Base-by-base conservation (phyloP, 2,329 filamentous ascomycete genomes). In the Alternaria ventricosa region DNA sequence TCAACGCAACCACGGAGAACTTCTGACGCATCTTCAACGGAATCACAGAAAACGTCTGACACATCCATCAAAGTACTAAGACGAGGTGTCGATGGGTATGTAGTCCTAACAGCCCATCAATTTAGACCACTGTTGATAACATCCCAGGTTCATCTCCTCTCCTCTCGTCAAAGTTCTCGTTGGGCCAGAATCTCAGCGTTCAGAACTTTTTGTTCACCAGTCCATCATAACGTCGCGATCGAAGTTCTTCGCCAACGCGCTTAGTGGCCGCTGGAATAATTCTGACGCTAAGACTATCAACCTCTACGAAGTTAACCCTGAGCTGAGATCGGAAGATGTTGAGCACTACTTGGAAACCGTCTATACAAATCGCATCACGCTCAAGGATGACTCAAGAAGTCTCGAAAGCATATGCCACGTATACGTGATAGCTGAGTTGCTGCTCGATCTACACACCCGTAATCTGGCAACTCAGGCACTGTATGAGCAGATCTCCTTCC, bases 371-470 rank as follows among this genome's bases (percentile, higher is more conserved):
- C 60, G 64, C 22, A 57, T 66, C 18, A 49, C 57, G 33, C 33
- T 57, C 7, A 50, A 55, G 12, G 27, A 10, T 12, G 12, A n/a
- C 6, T 28, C 23, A 11, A 23, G n/a, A 1, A 2, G 4, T 6
- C 20, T 22, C 3, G 5, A 13, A 3, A 2, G 20, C 5, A 7
- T 53, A 10, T 57, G 53, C 12, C 56, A 68, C 22, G 59, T 68
- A 10, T 74, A 71, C 56, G 61, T 72, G 6, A 58, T 72, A 9
- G 69, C 68, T 44, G 66, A 71, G 20, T 55, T 44, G 12, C 22
- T 61, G 5, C 22, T 20, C 23, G 59, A 61, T 22, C 6, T 51
- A 12, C 36, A 57, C 3, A 47, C 54, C 2, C 54, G 54, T 22
- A 57, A 57, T 20, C 36, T 57, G 13, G 41, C 43, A 4, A n/a